These are phyloP conservation scores for Entomortierella beljakovae DNA, from an alignment of 192 early-diverging fungal species.

Conservation along the genomic window DNA sequence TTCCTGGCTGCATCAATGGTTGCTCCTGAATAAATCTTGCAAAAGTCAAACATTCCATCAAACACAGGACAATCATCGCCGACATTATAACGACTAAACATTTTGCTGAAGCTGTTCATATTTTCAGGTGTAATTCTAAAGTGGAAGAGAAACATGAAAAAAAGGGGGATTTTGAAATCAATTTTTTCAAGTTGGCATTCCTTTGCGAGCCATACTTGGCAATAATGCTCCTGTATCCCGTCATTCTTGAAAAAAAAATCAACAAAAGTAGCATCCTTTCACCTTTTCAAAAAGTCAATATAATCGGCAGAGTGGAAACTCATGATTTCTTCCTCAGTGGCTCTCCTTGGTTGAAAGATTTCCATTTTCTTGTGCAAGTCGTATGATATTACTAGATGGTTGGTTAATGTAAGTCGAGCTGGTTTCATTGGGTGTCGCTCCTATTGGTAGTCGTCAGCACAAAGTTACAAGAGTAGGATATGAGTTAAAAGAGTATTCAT, in stretches of 20 bases:
- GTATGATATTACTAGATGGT: constrained; percentile 94
- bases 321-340: constrained; percentile 90
- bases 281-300: constrained; percentile 93
- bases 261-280: not conserved
- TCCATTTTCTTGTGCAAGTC: constrained; percentile 93
- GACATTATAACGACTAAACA: constrained; percentile 85
- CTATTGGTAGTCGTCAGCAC: constrained; percentile 22
- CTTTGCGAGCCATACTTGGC: not conserved
- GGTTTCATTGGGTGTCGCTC: constrained; percentile 90
- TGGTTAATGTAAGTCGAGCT: constrained; percentile 92
- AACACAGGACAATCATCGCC: constrained; percentile 99
- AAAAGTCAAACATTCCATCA: constrained; percentile 97
- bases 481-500: not conserved
- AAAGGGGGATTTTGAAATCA: not conserved
- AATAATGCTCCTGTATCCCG: not conserved
- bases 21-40: constrained; percentile 91
- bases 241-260: constrained; percentile 11
- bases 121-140: constrained; percentile 79
- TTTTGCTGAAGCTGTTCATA: constrained; percentile 64
- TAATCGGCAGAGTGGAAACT: constrained; percentile 97
- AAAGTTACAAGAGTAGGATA: not conserved
- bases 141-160: not conserved
- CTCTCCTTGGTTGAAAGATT: constrained; percentile 83
- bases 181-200: not conserved
- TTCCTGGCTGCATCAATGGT: constrained; percentile 93